Percentiles rank a stretch among this genome's conserved stretches.
These are phyloP conservation scores for Actinidia chinensis DNA, from an alignment of 179 eudicot genomes.

Conservation along the genomic window DNA sequence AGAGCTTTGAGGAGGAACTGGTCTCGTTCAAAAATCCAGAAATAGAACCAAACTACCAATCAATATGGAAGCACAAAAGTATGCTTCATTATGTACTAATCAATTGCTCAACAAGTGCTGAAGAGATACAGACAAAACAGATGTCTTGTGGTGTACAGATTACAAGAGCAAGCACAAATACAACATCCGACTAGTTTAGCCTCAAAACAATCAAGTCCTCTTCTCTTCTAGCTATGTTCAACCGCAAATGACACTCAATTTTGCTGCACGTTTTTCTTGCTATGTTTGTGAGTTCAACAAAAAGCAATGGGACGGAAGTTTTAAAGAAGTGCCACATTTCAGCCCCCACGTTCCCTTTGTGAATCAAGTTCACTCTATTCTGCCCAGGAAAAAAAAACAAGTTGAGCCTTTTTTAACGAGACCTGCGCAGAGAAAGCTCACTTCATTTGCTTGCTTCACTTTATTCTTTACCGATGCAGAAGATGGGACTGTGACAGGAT, in stretches of 20 bases:
- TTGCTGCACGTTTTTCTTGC: neutral
- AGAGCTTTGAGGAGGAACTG: no score
- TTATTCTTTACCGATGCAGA: no score
- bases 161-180: neutral
- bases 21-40: neutral
- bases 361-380: neutral
- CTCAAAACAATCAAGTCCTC: neutral
- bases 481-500: no score
- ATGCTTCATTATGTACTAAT: neutral
- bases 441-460: neutral
- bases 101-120: neutral
- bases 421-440: no score
- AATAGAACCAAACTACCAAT: neutral
- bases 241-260: constrained; percentile 5
- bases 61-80: neutral
- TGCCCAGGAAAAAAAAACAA: neutral
- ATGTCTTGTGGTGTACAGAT: neutral
- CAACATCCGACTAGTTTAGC: neutral
- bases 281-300: neutral
- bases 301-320: constrained; percentile 4
- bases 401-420: no score
- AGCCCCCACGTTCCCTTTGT: constrained; percentile 4
- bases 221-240: constrained; percentile 3
- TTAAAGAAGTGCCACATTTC: constrained; percentile 11
- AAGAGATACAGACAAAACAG: neutral